Percentiles rank a stretch among this genome's conserved stretches.
Conservation (phyloP, 2,329 filamentous ascomycete species). For the Huntiella bhutanensis region DNA sequence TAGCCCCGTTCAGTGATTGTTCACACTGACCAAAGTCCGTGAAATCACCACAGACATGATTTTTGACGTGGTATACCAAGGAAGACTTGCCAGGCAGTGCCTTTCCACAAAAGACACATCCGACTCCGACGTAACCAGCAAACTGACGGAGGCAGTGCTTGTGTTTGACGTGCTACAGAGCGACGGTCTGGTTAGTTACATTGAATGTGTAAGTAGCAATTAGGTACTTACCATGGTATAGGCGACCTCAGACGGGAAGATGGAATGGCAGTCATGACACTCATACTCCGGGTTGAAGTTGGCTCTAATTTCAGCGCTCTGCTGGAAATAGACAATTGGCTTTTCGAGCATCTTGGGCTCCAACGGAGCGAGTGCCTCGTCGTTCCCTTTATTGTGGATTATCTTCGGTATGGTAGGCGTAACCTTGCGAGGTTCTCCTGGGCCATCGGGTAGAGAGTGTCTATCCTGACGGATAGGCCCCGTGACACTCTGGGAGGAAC, state of each 20-base stretch:
- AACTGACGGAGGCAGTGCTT: slow-evolving; percentile 17
- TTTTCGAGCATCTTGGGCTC: neutral
- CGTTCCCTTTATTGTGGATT: too few species aligned
- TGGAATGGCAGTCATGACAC: slow-evolving; percentile 12
- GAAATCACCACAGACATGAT: slow-evolving; percentile 27
- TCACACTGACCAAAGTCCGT: slow-evolving; percentile 7
- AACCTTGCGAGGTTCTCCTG: neutral
- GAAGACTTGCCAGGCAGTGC: slow-evolving; percentile 23
- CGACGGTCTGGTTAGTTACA: slow-evolving; percentile 9
- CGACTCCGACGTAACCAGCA: slow-evolving; percentile 14
- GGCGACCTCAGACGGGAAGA: slow-evolving; percentile 10
- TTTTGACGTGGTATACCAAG: slow-evolving; percentile 25
- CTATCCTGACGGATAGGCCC: too few species aligned
- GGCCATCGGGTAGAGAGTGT: too few species aligned
- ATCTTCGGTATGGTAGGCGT: neutral
- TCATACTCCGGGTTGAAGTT: neutral
- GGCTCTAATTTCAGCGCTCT: neutral
- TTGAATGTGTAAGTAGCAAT: neutral
- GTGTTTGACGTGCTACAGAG: slow-evolving; percentile 19
- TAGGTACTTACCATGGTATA: slow-evolving; percentile 11
- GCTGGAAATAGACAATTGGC: neutral
- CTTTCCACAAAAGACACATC: slow-evolving; percentile 22
- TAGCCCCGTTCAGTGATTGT: neutral
- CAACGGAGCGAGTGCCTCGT: too few species aligned
- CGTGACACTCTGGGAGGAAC: too few species aligned